Percentiles rank a stretch among this genome's conserved stretches.
Conservation (phyloP, 2,329 filamentous ascomycete genomes). For the Fusarium cicatricum region DNA sequence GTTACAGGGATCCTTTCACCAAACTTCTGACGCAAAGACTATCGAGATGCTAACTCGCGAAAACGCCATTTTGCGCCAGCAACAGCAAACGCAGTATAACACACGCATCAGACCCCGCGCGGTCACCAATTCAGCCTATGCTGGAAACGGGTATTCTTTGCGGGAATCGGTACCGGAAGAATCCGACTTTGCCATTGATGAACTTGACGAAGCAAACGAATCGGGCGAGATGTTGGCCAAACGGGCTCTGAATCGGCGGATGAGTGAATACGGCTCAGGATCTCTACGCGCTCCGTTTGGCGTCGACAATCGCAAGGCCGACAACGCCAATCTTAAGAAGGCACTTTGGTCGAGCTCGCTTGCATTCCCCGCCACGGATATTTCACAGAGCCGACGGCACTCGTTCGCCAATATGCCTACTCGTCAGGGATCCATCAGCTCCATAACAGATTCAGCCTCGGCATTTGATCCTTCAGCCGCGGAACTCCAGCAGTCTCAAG, state of each 20-base stretch:
- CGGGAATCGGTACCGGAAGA: constrained; percentile 69
- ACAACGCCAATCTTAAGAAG: constrained; percentile 67
- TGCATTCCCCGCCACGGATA: constrained; percentile 70
- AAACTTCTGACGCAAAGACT: constrained; percentile 66
- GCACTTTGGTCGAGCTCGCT: constrained; percentile 76
- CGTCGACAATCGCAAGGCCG: constrained; percentile 68
- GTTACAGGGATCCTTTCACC: constrained; percentile 58
- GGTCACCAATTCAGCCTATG: constrained; percentile 62
- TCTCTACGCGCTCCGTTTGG: constrained; percentile 58
- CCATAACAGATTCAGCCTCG: constrained; percentile 60
- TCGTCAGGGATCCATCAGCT: constrained; percentile 70
- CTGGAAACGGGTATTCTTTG: constrained; percentile 66
- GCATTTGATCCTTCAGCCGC: constrained; percentile 56
- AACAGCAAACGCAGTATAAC: constrained; percentile 59
- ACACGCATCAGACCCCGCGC: constrained; percentile 65
- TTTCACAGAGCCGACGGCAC: constrained; percentile 79
- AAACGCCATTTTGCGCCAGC: constrained; percentile 67
- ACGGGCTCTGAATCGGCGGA: constrained; percentile 58
- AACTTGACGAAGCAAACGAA: constrained; percentile 70
- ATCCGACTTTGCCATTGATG: constrained; percentile 77
- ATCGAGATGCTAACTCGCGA: constrained; percentile 70
- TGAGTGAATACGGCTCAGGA: constrained; percentile 64
- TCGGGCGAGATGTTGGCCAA: constrained; percentile 55
- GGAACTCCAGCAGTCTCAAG: constrained; percentile 55
- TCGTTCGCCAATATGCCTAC: constrained; percentile 78